Base-by-base conservation (phyloP, 306 rosid species). In the Begonia peltatifolia region DNA sequence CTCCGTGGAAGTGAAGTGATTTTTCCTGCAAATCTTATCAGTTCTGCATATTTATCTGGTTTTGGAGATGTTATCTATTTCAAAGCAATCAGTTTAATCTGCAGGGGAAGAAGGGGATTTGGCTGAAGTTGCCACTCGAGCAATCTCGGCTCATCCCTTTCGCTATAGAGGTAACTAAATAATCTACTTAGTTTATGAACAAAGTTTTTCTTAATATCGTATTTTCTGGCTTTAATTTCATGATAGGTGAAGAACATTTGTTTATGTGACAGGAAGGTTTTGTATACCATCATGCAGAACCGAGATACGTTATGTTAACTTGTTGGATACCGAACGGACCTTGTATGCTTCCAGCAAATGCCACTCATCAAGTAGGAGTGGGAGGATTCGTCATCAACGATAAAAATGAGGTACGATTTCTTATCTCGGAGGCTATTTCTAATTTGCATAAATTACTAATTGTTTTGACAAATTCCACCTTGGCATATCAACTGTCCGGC, bases 291-390 rank as follows among this genome's bases (percentile, higher is more conserved):
- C 99, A 90, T 49, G 99, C 99, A 0, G 87, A 90, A 50, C 79
- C 83, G 65, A 87, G 90, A 12, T 80, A 90, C 57, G 73, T 90
- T 73, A 90, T 90, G 99, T 63, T 90, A 68, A 90, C 99, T 15
- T 79, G 72, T 60, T 90, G 99, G 99, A 78, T 90, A 61, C 97
- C 97, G 1, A 92, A 85, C 12, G 95, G 90, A 53, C 99, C 92
- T 54, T 76, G 79, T 69, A 71, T 85, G 95, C 94, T 90, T 69
- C 99, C 99, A 22, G 76, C 78, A 6, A 90, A 90, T 62, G 99
- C 99, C 4, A 83, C 99, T 13, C 99, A 90, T 63, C 94, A 76
- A 76, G 99, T 90, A 25, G 99, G 99, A 63, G 72, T 90, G 49
- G 99, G 99, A 12, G 95, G 99, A 65, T 85, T 90, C 44, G 94